These are phyloP conservation scores for Fusarium drepaniforme DNA, from an alignment of 2,329 filamentous ascomycete species.

Conservation along the genomic window DNA sequence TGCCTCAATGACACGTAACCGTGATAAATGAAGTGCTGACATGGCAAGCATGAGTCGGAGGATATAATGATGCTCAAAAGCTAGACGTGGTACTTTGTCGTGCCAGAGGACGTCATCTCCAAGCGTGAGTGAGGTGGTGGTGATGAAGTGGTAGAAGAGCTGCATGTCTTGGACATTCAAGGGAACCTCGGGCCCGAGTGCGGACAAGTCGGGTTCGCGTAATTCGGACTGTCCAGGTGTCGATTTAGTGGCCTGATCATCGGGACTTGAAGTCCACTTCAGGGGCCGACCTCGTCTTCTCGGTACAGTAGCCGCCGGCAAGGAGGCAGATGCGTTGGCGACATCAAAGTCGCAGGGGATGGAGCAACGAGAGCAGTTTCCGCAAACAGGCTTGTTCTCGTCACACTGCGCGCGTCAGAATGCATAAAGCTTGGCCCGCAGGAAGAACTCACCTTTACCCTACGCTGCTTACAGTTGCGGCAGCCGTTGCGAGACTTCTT, in stretches of 20 bases:
- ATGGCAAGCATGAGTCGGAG: background rate
- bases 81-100: background rate
- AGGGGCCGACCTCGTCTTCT: background rate
- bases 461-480: constrained; percentile 7
- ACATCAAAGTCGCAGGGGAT: background rate
- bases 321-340: background rate
- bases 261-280: background rate
- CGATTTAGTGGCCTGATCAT: background rate
- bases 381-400: background rate
- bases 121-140: background rate
- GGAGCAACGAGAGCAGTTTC: background rate
- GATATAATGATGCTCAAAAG: background rate
- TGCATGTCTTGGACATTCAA: background rate
- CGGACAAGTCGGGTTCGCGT: background rate
- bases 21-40: background rate
- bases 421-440: background rate
- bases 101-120: background rate
- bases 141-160: background rate
- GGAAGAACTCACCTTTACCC: constrained; percentile 4
- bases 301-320: background rate
- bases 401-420: background rate
- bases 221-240: background rate
- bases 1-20: background rate
- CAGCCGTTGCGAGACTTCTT: constrained; percentile 18
- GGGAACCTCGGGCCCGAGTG: background rate